phyloP scores from a whole-genome alignment of 2,329 filamentous ascomycete genomes.

The Xylogone sp. region DNA sequence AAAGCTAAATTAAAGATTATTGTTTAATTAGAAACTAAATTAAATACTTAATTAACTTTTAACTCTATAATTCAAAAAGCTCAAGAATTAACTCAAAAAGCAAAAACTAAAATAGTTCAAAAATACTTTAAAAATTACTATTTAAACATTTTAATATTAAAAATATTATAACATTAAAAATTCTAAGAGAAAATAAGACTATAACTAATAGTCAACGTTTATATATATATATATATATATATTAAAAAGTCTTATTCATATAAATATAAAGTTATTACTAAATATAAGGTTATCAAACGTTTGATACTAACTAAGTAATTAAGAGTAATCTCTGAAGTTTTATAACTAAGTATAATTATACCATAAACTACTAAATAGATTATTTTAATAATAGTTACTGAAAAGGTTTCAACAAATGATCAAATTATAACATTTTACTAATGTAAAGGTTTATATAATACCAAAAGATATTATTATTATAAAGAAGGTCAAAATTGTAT shows the following conservation, averaged over 20 bases:
- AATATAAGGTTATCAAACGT: background rate
- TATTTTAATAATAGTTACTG: background rate
- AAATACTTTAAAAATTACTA: background rate
- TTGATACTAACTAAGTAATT: background rate
- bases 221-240: too few relatives aligned
- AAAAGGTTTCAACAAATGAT: background rate
- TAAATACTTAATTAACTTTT: too few relatives aligned
- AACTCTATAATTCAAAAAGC: too few relatives aligned
- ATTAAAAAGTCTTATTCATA: too few relatives aligned
- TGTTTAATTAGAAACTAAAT: too few relatives aligned
- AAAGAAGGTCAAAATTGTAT: background rate
- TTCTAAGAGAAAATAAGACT: background rate
- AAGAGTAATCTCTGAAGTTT: background rate
- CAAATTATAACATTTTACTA: background rate
- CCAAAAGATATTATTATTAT: background rate
- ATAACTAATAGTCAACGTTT: background rate
- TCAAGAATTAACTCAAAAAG: too few relatives aligned
- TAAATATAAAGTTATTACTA: background rate
- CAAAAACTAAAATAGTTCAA: too few relatives aligned
- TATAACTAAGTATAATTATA: conserved; percentile 1
- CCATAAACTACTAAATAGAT: background rate
- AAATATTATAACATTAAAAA: background rate
- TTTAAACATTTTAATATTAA: conserved; percentile 2
- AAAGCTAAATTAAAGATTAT: too few relatives aligned
- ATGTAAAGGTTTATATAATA: background rate